These are phyloP conservation scores for Ulmus americana DNA, from an alignment of 331 rosid genomes.

Conservation along the genomic window DNA sequence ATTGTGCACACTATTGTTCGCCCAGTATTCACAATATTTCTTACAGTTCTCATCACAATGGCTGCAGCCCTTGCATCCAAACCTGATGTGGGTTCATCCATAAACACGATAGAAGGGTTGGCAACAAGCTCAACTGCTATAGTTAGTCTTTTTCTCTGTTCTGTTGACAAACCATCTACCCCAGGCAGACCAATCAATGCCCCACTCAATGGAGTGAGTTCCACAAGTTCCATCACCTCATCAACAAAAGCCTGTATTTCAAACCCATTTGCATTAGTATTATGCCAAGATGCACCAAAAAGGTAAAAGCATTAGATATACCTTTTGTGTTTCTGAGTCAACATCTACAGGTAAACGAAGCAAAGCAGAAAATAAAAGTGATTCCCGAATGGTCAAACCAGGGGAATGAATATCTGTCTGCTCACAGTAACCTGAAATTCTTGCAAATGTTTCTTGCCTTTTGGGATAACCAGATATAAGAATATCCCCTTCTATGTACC, in stretches of 20 bases:
- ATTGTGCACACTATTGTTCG: constrained; percentile 98
- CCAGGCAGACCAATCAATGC: constrained; percentile 94
- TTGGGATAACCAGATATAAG: constrained; percentile 87
- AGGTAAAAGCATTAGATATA: constrained; percentile 19
- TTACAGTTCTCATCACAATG: constrained; percentile 98
- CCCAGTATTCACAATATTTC: constrained; percentile 96
- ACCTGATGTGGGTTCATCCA: constrained; percentile 99
- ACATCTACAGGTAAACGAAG: constrained; percentile 88
- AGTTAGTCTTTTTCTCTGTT: constrained; percentile 89
- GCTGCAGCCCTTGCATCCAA: constrained; percentile 98
- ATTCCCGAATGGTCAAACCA: constrained; percentile 82
- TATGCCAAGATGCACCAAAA: constrained; percentile 11
- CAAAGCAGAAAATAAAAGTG: constrained; percentile 91
- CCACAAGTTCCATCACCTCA: constrained; percentile 98
- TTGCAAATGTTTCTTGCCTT: constrained; percentile 88
- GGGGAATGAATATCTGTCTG: constrained; percentile 97
- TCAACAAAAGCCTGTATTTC: constrained; percentile 82
- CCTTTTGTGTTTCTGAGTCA: constrained; percentile 69
- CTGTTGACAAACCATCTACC: constrained; percentile 92
- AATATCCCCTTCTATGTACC: constrained; percentile 70
- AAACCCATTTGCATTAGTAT: constrained; percentile 15
- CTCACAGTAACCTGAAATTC: constrained; percentile 98
- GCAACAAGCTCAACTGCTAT: constrained; percentile 97
- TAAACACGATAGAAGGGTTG: constrained; percentile 91
- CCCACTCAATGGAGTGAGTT: constrained; percentile 77